Evolutionary conservation across 805 yeast genomes (phyloP).

Genomic region (Nakazawaea sp.): DNA sequence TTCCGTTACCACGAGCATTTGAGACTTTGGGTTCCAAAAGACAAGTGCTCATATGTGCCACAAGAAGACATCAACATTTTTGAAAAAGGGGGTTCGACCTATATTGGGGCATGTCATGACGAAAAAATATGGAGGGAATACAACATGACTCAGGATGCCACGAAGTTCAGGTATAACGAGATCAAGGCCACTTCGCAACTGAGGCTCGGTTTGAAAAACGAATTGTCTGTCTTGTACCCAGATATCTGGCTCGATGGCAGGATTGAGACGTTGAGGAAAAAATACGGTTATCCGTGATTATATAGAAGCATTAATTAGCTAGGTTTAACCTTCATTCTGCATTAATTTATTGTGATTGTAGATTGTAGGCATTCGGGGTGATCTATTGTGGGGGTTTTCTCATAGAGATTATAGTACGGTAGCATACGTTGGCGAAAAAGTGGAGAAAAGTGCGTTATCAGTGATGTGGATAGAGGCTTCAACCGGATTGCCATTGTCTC

Average conservation of each 20-base stretch:
- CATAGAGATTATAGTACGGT: too few relatives aligned
- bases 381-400: too few relatives aligned
- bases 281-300: conserved; percentile 13
- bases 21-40: conserved; percentile 29
- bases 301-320: too few relatives aligned
- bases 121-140: conserved; percentile 30
- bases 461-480: too few relatives aligned
- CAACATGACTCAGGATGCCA: conserved; percentile 24
- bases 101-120: conserved; percentile 36
- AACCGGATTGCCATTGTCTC: too few relatives aligned
- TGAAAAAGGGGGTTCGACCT: conserved; percentile 25
- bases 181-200: conserved; percentile 11
- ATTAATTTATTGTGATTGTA: too few relatives aligned
- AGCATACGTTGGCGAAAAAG: too few relatives aligned
- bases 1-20: conserved; percentile 28
- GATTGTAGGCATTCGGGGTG: too few relatives aligned
- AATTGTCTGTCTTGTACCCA: conserved; percentile 19
- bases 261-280: conserved; percentile 13
- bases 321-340: too few relatives aligned
- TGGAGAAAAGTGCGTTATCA: too few relatives aligned
- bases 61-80: conserved; percentile 29
- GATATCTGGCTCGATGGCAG: conserved; percentile 20
- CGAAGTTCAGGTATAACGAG: conserved; percentile 18
- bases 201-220: conserved; percentile 16
- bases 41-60: conserved; percentile 33